These are phyloP conservation scores for Cercospora sp. DNA, from an alignment of 2,329 filamentous ascomycete genomes.

Conservation along the genomic window DNA sequence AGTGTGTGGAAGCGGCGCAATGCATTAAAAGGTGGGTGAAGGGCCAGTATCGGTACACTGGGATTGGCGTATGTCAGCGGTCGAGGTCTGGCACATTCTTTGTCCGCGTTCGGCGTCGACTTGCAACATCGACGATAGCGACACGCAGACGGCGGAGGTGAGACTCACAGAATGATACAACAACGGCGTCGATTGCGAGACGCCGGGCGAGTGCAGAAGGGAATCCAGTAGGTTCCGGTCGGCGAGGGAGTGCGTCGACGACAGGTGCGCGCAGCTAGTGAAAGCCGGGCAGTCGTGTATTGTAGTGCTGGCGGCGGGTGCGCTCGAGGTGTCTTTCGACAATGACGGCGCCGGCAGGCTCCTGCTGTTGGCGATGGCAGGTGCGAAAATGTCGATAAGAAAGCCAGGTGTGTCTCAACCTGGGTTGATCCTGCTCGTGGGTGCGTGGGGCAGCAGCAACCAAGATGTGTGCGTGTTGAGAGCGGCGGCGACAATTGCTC, in stretches of 20 bases:
- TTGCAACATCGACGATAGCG: neutral
- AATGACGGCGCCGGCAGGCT: neutral
- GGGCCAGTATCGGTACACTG: constrained; percentile 18
- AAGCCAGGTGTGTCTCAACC: constrained; percentile 7
- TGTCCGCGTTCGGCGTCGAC: neutral
- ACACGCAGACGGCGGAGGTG: neutral
- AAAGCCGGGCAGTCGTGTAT: constrained; percentile 31
- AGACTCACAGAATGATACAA: constrained; percentile 38
- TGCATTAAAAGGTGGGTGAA: constrained; percentile 44
- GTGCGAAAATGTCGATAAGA: neutral
- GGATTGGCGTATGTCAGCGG: constrained; percentile 16
- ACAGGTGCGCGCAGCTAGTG: constrained; percentile 42
- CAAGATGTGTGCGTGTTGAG: neutral
- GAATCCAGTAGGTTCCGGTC: constrained; percentile 21
- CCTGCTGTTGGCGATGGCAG: neutral
- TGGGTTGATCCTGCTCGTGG: constrained; percentile 9
- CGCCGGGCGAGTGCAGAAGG: constrained; percentile 13
- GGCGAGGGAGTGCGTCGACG: constrained; percentile 20
- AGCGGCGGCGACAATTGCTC: neutral
- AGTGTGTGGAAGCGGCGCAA: constrained; percentile 40
- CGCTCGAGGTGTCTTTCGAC: constrained; percentile 13
- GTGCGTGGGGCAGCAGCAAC: neutral
- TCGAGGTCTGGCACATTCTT: constrained; percentile 1
- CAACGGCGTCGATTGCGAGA: constrained; percentile 23
- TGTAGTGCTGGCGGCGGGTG: constrained; percentile 5